Percentiles rank a stretch among this genome's conserved stretches.
These are phyloP conservation scores for Alternaria sp. DNA, from an alignment of 2,329 filamentous ascomycete genomes.

Conservation along the genomic window DNA sequence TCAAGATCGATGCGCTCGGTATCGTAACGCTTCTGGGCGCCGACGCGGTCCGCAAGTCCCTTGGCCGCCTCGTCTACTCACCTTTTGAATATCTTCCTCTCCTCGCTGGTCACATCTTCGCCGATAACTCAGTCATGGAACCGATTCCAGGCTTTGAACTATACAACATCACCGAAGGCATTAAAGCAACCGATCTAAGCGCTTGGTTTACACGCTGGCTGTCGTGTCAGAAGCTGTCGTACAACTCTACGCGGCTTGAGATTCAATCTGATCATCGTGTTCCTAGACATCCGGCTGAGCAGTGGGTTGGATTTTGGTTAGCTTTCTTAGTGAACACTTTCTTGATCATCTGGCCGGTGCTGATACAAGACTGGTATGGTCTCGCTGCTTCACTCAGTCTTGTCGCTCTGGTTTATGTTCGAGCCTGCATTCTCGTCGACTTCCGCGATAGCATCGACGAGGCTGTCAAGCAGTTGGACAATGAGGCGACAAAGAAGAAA, in stretches of 20 bases:
- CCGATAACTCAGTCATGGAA: conserved; percentile 1
- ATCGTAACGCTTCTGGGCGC: not conserved
- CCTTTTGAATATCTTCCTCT: not conserved
- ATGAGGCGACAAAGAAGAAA: not conserved
- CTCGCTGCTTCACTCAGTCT: not conserved
- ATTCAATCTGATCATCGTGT: not conserved
- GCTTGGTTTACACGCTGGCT: conserved; percentile 12
- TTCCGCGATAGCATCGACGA: not conserved
- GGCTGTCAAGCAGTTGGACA: not conserved
- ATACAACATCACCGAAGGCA: conserved; percentile 8
- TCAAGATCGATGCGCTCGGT: not conserved
- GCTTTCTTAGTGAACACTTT: not conserved
- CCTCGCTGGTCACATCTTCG: conserved; percentile 1
- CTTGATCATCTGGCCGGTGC: not conserved
- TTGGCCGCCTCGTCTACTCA: not conserved
- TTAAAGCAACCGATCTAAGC: conserved; percentile 5
- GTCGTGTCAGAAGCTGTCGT: not conserved
- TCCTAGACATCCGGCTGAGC: not conserved
- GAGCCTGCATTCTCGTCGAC: not conserved
- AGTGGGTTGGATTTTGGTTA: not conserved
- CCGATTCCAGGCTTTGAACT: conserved; percentile 2
- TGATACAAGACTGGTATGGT: not conserved
- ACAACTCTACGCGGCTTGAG: not conserved
- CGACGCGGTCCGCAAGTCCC: not conserved
- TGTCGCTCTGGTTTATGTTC: not conserved